Evolutionary conservation across 2,329 filamentous ascomycete species (phyloP), one percentile per base, ranked within the genome.

Genomic region (Ampelomyces quisqualis): DNA sequence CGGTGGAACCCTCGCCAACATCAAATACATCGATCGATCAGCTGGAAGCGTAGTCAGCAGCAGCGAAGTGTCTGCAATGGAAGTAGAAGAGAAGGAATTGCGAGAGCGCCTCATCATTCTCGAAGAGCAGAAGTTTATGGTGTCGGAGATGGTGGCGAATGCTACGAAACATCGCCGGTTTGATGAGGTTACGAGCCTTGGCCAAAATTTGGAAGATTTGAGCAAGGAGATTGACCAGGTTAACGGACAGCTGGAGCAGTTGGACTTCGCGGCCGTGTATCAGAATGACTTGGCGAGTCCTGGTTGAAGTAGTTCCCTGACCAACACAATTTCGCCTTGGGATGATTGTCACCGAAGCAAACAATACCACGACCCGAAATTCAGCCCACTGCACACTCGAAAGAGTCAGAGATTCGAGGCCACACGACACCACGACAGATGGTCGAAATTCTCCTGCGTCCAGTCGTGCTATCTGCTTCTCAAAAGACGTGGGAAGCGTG

Each of bases 111-210:
- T 95, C 9, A 86, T 93, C 20, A 84, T 96, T 5, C 76, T 96
- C 1, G 89, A 95, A 65, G 90, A 96, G 69, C 90, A 96, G 66
- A 85, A 84, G 50, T 95, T 94, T 68, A 82, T 95, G 70, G 89
- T 96, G 0, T 81, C 84, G 24, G 83, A 88, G 55, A 95, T 95
- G 89, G 81, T 95, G 30, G 80, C 80, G 6, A 81, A 84, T 45
- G 88, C 90, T 0, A 85, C 84, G 33, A 84, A 83, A 28, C 80
- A 86, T 8, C 76, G 88, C 19, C 82, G 88, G 43, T 94, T 95
- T 53, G 90, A 95, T 58, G 90, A 96, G 67, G 87, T 94, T 2
- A 80, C 82, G 40, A 88, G 87, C 8, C 71, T 96, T 41, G 83
- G 83, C 3, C 77, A 84, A 43, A 95, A 95, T 55, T 71, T 89